These are phyloP conservation scores for Pisolithus marmoratus DNA, from an alignment of 768 basidiomycete genomes.

Conservation along the genomic window DNA sequence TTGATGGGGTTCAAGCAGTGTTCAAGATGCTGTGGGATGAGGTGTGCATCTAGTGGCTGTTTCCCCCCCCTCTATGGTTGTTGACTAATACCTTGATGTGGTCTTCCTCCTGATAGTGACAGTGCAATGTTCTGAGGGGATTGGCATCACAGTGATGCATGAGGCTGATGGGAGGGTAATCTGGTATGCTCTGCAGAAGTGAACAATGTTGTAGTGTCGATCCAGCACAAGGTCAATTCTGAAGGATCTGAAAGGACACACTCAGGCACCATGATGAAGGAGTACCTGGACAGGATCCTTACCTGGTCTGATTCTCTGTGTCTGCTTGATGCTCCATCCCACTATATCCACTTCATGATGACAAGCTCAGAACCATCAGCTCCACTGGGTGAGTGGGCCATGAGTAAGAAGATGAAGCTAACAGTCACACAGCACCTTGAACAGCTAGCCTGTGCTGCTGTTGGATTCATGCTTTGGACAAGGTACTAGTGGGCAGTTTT, in stretches of 20 bases:
- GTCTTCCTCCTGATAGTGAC: constrained; percentile 4
- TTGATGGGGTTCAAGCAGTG: no score
- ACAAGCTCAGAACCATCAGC: neutral
- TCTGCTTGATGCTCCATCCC: neutral
- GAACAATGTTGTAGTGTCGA: constrained; percentile 15
- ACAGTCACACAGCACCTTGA: neutral
- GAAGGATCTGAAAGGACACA: constrained; percentile 20
- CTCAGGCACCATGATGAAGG: constrained; percentile 19
- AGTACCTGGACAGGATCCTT: neutral
- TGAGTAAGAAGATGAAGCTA: neutral
- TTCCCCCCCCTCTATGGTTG: no score
- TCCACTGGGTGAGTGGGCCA: neutral
- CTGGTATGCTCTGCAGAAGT: constrained; percentile 23
- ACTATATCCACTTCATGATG: neutral
- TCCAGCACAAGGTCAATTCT: constrained; percentile 16
- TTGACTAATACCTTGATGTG: no score
- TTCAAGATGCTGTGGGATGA: no score
- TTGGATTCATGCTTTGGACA: neutral
- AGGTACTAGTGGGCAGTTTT: no score
- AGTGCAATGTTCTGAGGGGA: constrained; percentile 20
- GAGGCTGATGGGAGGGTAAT: constrained; percentile 21
- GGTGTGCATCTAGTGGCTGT: no score
- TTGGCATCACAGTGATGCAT: constrained; percentile 22
- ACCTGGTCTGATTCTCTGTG: neutral
- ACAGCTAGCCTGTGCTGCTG: neutral